Evolutionary conservation across 805 yeast genomes (phyloP), one percentile per base, ranked within the genome.

Genomic region (Zygosaccharomyces siamensis): DNA sequence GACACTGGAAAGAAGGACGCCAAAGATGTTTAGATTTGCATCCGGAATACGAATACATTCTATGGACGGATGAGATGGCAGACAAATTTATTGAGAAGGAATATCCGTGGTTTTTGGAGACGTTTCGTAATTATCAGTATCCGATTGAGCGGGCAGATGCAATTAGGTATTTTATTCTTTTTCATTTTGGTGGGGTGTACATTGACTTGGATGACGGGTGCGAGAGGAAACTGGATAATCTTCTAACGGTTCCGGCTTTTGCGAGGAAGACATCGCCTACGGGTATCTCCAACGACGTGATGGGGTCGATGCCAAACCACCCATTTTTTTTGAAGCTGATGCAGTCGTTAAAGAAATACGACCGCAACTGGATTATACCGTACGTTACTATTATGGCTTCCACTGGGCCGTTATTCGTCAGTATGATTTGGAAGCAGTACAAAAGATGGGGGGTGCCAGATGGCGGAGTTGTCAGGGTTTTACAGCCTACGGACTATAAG

Each of bases 151-250:
- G 97, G 49, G 97, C 96, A 1, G 97, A 90, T 61, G 93, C 88
- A 5, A 86, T 90, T 42, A 76, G 97, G 55, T 90, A 90, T 70
- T 90, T 90, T 68, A 84, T 87, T 5, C 70, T 90, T 53, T 76
- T 75, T 47, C 89, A 87, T 62, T 89, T 77, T 61, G 97, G 97
- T 52, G 97, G 97, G 38, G 75, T 90, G 41, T 90, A 90, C 68
- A 81, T 89, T 55, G 97, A 89, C 67, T 72, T 90, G 56, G 97
- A 89, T 63, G 96, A 86, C 64, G 96, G 93, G 6, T 89, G 96
- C 67, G 78, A 78, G 55, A 74, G 89, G 52, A 76, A 77, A 52
- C 71, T 90, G 55, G 97, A 89, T 63, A 95, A 95, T 0, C 70
- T 90, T 49, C 75, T 89, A 50, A 77, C 84, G 2, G 86, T 81